These are phyloP conservation scores for Miscanthus lutarioriparius DNA, from an alignment of 176 grass and related monocot species.

Conservation along the genomic window DNA sequence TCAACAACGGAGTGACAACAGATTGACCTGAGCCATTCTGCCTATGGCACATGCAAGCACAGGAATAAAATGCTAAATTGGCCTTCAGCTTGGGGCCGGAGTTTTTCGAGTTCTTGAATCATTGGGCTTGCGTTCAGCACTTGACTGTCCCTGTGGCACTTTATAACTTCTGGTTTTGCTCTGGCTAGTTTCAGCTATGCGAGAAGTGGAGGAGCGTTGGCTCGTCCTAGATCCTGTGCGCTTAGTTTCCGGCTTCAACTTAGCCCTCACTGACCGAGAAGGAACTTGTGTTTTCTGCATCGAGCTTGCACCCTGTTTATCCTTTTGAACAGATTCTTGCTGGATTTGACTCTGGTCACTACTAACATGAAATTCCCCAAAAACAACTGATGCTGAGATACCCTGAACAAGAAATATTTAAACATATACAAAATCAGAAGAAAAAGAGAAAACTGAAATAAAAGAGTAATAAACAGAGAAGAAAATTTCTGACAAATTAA, in stretches of 20 bases:
- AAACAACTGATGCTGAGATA: slow-evolving; percentile 29
- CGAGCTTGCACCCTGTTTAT: slow-evolving; percentile 23
- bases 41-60: background rate
- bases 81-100: slow-evolving; percentile 20
- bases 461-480: slow-evolving; percentile 22
- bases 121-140: slow-evolving; percentile 34
- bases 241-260: slow-evolving; percentile 43
- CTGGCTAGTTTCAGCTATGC: slow-evolving; percentile 30
- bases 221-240: slow-evolving; percentile 29
- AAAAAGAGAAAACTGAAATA: background rate
- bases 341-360: slow-evolving; percentile 36
- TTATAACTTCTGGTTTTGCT: slow-evolving; percentile 37
- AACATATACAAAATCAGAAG: slow-evolving; percentile 15
- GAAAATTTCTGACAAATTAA: slow-evolving; percentile 17
- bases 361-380: slow-evolving; percentile 15
- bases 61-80: background rate
- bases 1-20: background rate
- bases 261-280: slow-evolving; percentile 28
- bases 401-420: slow-evolving; percentile 43
- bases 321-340: slow-evolving; percentile 34
- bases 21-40: background rate
- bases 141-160: slow-evolving; percentile 22
- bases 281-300: slow-evolving; percentile 17
- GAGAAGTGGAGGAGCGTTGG: slow-evolving; percentile 8
- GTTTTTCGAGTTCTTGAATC: slow-evolving; percentile 52